These are phyloP conservation scores for Ustilago curta DNA, from an alignment of 1,284 basidiomycete species.

Conservation along the genomic window DNA sequence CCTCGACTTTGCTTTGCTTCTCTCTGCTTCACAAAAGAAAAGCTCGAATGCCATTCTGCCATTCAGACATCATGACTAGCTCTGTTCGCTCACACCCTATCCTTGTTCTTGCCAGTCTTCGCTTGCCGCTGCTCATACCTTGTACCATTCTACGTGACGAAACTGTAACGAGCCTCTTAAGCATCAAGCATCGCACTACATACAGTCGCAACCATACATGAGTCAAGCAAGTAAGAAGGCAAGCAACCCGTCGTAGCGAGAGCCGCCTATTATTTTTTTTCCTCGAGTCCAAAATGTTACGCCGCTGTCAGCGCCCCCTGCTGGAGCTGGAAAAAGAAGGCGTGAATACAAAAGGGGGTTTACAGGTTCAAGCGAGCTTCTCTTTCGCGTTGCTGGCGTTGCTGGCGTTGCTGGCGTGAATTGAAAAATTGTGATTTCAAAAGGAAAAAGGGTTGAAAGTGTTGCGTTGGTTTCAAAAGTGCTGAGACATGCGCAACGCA, in stretches of 20 bases:
- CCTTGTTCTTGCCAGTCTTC: neutral
- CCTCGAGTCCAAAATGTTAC: neutral
- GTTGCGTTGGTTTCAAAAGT: neutral
- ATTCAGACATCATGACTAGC: neutral
- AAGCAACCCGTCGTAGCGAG: neutral
- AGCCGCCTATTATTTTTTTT: neutral
- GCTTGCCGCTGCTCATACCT: neutral
- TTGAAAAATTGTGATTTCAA: constrained; percentile 1
- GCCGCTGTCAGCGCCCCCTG: too few relatives aligned
- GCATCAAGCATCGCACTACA: neutral
- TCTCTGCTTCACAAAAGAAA: too few relatives aligned
- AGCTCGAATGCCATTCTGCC: too few relatives aligned
- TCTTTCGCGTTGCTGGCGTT: constrained; percentile 1
- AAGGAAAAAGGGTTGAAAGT: too few relatives aligned
- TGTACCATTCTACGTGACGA: constrained; percentile 7
- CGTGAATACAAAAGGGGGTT: neutral
- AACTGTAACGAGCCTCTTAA: constrained; percentile 1
- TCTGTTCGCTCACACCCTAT: neutral
- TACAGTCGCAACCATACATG: neutral
- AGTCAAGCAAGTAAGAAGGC: neutral
- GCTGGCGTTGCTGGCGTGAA: too few relatives aligned
- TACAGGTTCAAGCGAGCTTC: neutral
- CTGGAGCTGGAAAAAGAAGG: neutral
- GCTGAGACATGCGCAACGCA: neutral
- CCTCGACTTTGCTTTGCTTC: too few relatives aligned